These are phyloP conservation scores for Cystofilobasidium capitatum DNA, from an alignment of 768 basidiomycete genomes.

Conservation along the genomic window DNA sequence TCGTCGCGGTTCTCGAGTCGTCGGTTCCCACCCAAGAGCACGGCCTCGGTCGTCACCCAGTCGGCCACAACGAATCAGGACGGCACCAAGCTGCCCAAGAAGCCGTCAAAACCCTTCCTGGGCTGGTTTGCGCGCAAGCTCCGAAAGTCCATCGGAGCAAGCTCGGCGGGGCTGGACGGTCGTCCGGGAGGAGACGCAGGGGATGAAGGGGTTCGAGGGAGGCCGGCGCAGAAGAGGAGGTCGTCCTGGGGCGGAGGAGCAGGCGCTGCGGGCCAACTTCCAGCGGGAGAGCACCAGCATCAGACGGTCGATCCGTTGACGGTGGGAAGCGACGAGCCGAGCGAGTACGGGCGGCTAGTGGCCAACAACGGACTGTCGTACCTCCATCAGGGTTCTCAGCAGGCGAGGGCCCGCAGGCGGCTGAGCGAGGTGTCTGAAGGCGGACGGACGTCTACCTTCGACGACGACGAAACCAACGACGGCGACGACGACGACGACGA, in stretches of 20 bases:
- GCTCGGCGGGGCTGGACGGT: not conserved
- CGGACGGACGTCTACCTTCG: not conserved
- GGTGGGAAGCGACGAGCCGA: not conserved
- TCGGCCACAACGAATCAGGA: not conserved
- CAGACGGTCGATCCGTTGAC: not conserved
- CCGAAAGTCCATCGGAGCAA: conserved; percentile 4
- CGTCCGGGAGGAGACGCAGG: not conserved
- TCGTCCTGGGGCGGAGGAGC: not conserved
- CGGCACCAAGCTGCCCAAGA: conserved; percentile 11
- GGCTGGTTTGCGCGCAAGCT: conserved; percentile 25
- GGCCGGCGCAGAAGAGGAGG: not conserved
- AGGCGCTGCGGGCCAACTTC: not conserved
- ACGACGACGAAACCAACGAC: not conserved
- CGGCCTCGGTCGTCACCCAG: not conserved
- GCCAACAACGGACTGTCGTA: conserved; percentile 17
- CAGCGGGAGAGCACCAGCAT: not conserved
- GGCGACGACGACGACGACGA: conserved; percentile 17
- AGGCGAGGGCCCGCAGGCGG: not conserved
- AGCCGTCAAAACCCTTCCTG: conserved; percentile 12
- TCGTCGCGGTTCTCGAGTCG: not conserved
- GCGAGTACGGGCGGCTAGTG: conserved; percentile 23
- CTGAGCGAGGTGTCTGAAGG: not conserved
- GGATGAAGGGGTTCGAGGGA: not conserved
- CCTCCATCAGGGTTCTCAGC: not conserved
- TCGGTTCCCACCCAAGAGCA: not conserved